Percentiles rank a stretch among this genome's conserved stretches.
Conservation (phyloP, 345 rosid genomes). For the Stellera chamaejasme region DNA sequence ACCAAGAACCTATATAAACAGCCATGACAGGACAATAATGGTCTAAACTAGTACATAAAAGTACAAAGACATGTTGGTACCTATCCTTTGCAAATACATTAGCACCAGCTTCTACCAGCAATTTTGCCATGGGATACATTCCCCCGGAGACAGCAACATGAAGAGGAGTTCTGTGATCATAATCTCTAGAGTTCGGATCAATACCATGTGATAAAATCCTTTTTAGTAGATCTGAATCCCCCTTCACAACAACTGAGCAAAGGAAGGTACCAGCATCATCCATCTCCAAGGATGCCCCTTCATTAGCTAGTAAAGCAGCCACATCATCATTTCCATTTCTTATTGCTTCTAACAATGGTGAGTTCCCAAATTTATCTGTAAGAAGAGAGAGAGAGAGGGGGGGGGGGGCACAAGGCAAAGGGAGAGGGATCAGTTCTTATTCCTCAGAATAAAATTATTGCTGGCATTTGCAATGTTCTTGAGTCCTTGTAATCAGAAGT, state of each 20-base stretch:
- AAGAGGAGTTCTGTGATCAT: slow-evolving; percentile 87
- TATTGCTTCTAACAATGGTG: slow-evolving; percentile 85
- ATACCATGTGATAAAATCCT: slow-evolving; percentile 61
- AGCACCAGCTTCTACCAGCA: slow-evolving; percentile 78
- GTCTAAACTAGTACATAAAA: too few species aligned
- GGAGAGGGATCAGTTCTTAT: too few species aligned
- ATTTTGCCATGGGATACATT: slow-evolving; percentile 56
- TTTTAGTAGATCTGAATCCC: slow-evolving; percentile 70
- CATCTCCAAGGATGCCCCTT: slow-evolving; percentile 59
- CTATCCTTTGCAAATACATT: slow-evolving; percentile 74
- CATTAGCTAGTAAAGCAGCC: slow-evolving; percentile 48
- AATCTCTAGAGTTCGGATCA: slow-evolving; percentile 82
- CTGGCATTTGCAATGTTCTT: not conserved
- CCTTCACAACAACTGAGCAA: slow-evolving; percentile 56
- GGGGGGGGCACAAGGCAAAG: too few species aligned
- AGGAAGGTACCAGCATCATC: slow-evolving; percentile 76
- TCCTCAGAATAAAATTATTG: too few species aligned
- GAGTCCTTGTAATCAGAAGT: slow-evolving; percentile 12
- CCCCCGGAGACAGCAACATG: slow-evolving; percentile 94
- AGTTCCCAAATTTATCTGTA: slow-evolving; percentile 79
- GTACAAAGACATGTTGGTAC: slow-evolving; percentile 19
- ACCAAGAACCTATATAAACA: too few species aligned
- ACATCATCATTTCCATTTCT: slow-evolving; percentile 62
- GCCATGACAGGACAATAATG: too few species aligned
- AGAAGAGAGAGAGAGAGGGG: not conserved